Base-by-base conservation (phyloP, 805 yeast species). In the Blastobotrys chiropterorum region DNA sequence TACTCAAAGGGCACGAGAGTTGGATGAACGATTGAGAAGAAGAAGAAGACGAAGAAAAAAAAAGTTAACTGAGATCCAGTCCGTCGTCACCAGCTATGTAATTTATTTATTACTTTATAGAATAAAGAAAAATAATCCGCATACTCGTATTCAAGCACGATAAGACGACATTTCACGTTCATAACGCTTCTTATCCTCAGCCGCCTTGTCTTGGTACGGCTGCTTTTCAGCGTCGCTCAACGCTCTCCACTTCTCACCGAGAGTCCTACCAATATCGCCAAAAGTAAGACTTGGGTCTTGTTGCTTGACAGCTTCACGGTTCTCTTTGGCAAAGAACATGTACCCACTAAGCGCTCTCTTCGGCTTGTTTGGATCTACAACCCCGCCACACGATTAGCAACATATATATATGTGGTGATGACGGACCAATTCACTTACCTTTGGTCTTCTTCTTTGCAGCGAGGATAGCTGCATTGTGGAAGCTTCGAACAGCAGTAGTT, bases 241-340 rank as follows among this genome's bases (percentile, higher is more conserved):
- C 56, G 90, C 87, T 82, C 89, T 90, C 99, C 99, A 92, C 74
- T 80, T 86, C 72, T 90, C 97, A 72, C 99, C 99, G 66, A 92
- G 82, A 56, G 88, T 72, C 73, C 86, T 89, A 68, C 98, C 98
- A 59, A 94, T 92, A 75, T 90, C 94, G 51, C 75, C 98, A 67
- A 92, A 94, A 42, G 90, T 75, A 63, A 90, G 86, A 69, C 95
- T 97, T 65, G 98, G 97, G 80, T 92, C 89, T 72, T 90, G 97
- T 56, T 92, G 83, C 72, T 95, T 83, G 62, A 94, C 96, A 59
- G 83, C 81, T 73, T 92, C 97, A 79, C 99, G 90, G 80, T 87
- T 86, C 67, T 90, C 97, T 70, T 88, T 90, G 63, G 98, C 98
- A 68, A 90, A 92, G 81, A 88, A 92, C 98, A 92, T 90, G 83